Evolutionary conservation across 345 rosid species (phyloP).

Genomic region (Cardamine occulta): DNA sequence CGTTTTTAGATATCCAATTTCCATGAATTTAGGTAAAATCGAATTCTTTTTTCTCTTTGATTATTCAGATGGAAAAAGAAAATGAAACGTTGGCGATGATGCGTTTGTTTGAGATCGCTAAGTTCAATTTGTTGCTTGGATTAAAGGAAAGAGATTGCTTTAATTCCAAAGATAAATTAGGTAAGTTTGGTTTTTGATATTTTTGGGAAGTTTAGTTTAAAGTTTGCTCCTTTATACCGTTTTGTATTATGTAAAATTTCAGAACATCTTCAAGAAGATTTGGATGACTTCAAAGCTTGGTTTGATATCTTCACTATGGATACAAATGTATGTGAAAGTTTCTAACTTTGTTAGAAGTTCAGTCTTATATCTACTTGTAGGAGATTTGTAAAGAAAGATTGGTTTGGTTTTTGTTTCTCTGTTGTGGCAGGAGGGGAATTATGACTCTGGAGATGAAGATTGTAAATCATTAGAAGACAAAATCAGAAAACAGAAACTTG

Average conservation of each 20-base stretch:
- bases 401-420: not conserved
- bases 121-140: conserved; percentile 52
- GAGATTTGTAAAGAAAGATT: not conserved
- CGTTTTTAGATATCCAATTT: too few species aligned
- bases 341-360: too few species aligned
- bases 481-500: conserved; percentile 49
- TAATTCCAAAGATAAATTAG: conserved; percentile 50
- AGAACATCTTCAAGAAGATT: conserved; percentile 60
- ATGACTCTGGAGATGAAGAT: not conserved
- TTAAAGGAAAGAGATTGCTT: conserved; percentile 54
- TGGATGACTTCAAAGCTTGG: conserved; percentile 53
- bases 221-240: not conserved
- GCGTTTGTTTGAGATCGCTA: conserved; percentile 43
- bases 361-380: not conserved
- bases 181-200: conserved; percentile 24
- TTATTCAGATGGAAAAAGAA: conserved; percentile 45
- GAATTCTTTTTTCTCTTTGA: not conserved
- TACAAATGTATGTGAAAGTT: not conserved
- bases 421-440: not conserved
- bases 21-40: too few species aligned
- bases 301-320: not conserved
- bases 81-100: conserved; percentile 49
- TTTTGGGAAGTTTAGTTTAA: not conserved
- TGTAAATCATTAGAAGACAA: conserved; percentile 41
- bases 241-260: conserved; percentile 26